Evolutionary conservation across 1,284 basidiomycete species (phyloP), one percentile per base, ranked within the genome.

Genomic region (Acaromyces ingoldii): DNA sequence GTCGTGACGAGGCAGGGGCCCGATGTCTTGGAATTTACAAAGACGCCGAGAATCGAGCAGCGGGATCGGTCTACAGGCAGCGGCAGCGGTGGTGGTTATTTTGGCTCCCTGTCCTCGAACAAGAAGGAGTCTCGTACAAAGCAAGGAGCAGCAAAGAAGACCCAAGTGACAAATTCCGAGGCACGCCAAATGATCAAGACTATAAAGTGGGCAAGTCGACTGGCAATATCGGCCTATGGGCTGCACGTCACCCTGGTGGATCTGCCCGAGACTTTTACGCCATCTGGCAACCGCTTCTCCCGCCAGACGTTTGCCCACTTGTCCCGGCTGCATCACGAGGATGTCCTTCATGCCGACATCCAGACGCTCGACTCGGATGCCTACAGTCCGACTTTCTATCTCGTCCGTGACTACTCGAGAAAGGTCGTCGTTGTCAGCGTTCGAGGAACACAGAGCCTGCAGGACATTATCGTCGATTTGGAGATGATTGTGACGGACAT

Each of bases 321-420:
- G 5, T 67, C 68, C 1, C 62, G 70, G 15, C 65, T 74, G 41
- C 29, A 29, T 21, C 61, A 64, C 9, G 67, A 72, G 22, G 70
- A 73, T 41, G 72, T 74, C 19, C 58, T 74, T 24, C 70, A 73
- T 45, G 72, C 71, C 4, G 72, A 73, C 30, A 74, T 73, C 28
- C 72, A 74, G 59, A 68, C 67, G 25, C 58, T 74, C 21, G 47
- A 50, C 15, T 38, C 47, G 22, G 31, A 51, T 30, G 24, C 34
- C 28, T 74, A 74, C 57, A 56, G 58, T 15, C 72, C 72, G 2
- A 74, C 72, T 0, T 74, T 74, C 52, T 74, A 73, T 58, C 48
- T 74, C 17, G 62, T 71, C 3, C 62, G 67, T 25, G 72, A 74
- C 52, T 59, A 64, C 22, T 57, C 59, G 6, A 66, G 70, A 39